Conservation (phyloP, 768 basidiomycete genomes). For the Tricholoma terreum region DNA sequence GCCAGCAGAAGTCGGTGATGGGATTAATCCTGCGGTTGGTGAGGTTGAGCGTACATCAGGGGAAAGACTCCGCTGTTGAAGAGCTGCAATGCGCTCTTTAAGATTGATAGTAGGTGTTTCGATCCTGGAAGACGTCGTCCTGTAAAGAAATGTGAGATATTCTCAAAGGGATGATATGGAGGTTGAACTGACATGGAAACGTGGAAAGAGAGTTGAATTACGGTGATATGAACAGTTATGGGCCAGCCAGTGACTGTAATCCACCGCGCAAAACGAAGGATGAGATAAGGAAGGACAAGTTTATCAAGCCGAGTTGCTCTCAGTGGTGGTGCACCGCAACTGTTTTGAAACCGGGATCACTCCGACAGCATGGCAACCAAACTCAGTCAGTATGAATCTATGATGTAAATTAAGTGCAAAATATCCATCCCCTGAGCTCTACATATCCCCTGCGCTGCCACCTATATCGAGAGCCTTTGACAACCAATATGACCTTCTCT, state of each 20-base stretch:
- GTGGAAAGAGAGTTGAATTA: conserved; percentile 9
- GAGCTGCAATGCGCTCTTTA: conserved; percentile 80
- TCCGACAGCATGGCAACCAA: conserved; percentile 2
- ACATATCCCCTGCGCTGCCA: conserved; percentile 23
- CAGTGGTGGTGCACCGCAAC: conserved; percentile 6
- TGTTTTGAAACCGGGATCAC: conserved; percentile 1
- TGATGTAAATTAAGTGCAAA: too few relatives aligned
- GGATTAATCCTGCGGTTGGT: conserved; percentile 25
- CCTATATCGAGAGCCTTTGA: conserved; percentile 46
- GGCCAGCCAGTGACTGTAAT: conserved; percentile 25
- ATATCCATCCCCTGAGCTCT: too few relatives aligned
- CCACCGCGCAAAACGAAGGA: conserved; percentile 12
- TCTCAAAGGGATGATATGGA: neutral
- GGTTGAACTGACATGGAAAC: conserved; percentile 13
- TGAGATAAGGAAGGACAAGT: conserved; percentile 4
- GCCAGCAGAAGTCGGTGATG: conserved; percentile 22
- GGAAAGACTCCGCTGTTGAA: conserved; percentile 57
- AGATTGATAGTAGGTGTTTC: conserved; percentile 49
- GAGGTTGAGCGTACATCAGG: conserved; percentile 23
- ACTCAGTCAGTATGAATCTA: too few relatives aligned
- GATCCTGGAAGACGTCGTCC: conserved; percentile 24
- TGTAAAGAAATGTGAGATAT: conserved; percentile 8
- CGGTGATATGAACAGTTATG: conserved; percentile 16
- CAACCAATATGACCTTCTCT: conserved; percentile 55
- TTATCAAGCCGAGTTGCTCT: neutral